Base-by-base conservation (phyloP, 176 grass and related monocot genomes). In the Pontederia paniculata region DNA sequence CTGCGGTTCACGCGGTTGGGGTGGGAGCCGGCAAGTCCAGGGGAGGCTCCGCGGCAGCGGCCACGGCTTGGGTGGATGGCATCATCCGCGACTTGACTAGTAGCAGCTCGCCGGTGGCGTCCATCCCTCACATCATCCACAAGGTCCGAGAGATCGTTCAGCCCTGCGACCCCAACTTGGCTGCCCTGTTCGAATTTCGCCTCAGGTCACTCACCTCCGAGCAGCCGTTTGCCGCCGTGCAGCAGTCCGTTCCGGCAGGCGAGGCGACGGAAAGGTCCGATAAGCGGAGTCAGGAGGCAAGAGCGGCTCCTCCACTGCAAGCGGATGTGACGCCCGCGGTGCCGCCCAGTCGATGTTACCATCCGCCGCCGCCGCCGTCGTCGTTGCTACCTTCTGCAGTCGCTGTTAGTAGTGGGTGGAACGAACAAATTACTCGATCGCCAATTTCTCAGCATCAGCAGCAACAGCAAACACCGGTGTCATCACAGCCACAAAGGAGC, bases 101-200 rank as follows among this genome's bases (percentile, higher is more conserved):
- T 8, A 84, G 79, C 67, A 67, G 67, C 46, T 71, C 86, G 25
- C 48, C 77, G 0, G 60, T 21, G 9, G 72, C 91, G 15, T 91
- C 86, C 61, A 48, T 98, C 63, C 50, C 86, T 37, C 93, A 98
- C 78, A 78, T 98, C 9, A 87, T 98, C 72, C 87, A 84, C 65
- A 98, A 87, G 77, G 87, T 98, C 4, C 83, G 93, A n/a, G 93
- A 91, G 73, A 91, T 98, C 57, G 89, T 98, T 62, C 83, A 82
- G 12, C 93, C 93, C 2, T 88, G 93, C 58, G 90, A 97, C 73
- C 93, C 93, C 1, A 75, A 60, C 52, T 72, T 97, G 58, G 93
- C 93, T 8, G 84, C 93, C 1, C 53, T 97, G 31, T 72, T 97
- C 16, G 93, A 97, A 79, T 77, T 81, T 52, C 85, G 85, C 55